Base-by-base conservation (phyloP, 768 basidiomycete species). In the Kwoniella botswanensis region DNA sequence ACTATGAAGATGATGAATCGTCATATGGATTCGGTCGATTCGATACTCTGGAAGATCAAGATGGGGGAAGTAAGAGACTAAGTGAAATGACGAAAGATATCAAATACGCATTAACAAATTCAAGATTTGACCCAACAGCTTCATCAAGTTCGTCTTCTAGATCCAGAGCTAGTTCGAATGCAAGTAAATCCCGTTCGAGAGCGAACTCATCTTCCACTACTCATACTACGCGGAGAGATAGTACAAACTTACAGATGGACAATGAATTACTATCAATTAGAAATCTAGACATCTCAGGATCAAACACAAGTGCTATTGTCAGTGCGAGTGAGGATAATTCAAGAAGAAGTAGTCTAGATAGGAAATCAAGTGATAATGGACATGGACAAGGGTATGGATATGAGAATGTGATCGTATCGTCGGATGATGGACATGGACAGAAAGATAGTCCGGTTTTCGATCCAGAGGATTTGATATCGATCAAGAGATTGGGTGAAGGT, bases 401-500 rank as follows among this genome's bases (percentile, higher is more conserved):
- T 50, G 46, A 29, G 3, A 43, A 65, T 44, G 64, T 65, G 6
- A 26, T 43, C 3, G 55, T 58, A 21, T 56, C 44, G 13, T 50
- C 46, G 46, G 46, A 50, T 10, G 64, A 64, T 3, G 68, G 63
- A 7, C 63, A 67, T 26, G 55, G 69, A 41, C 68, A 71, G 60
- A 62, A 68, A 42, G 41, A 42, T n/a, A 71, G 76, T 53, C 70
- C 74, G 24, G 67, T 70, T 7, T 70, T 82, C 35, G 71, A 74
- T 55, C 79, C 82, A 6, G 63, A 58, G 0, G 77, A 81, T 58
- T 68, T 83, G 54, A 74, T 80, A 13, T 70, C 72, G 4, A 43
- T 84, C 35, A 71, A 70, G 56, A 53, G 80, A 21, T 65, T 84
- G 1, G 84, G 84, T 3, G 84, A 84, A 58, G 84, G 84, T 9